Conservation (phyloP, 2,329 filamentous ascomycete species). For the Arthroderma sp. region DNA sequence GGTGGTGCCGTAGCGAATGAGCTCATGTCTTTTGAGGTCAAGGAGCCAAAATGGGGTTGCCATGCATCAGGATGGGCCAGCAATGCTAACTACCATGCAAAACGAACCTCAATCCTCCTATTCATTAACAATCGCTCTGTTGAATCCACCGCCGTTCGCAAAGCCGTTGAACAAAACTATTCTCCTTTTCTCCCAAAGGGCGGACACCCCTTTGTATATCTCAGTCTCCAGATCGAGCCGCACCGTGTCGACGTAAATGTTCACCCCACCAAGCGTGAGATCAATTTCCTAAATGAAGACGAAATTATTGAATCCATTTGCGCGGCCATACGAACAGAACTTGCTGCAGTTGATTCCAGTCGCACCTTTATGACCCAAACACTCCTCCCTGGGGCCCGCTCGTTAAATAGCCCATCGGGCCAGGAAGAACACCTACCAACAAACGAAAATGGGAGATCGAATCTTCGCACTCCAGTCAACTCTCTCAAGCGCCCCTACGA, state of each 20-base stretch:
- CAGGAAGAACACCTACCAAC: conserved; percentile 11
- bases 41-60: conserved; percentile 72
- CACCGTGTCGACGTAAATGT: conserved; percentile 91
- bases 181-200: conserved; percentile 78
- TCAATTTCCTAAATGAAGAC: conserved; percentile 95
- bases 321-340: conserved; percentile 59
- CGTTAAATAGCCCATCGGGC: conserved; percentile 16
- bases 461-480: conserved; percentile 24
- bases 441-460: conserved; percentile 17
- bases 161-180: conserved; percentile 83
- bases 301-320: conserved; percentile 85
- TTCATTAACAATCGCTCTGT: conserved; percentile 97
- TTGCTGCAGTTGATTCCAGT: conserved; percentile 83
- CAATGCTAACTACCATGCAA: conserved; percentile 89
- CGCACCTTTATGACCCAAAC: conserved; percentile 91
- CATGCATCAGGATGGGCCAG: conserved; percentile 68
- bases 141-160: conserved; percentile 77
- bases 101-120: conserved; percentile 71
- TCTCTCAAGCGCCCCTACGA: conserved; percentile 50
- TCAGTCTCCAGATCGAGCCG: conserved; percentile 86
- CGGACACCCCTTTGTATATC: conserved; percentile 84
- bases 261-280: conserved; percentile 90
- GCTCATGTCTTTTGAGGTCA: conserved; percentile 59
- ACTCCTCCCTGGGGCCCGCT: conserved; percentile 54
- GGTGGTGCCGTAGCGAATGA: conserved; percentile 77